phyloP scores from a whole-genome alignment of 306 rosid genomes.

The Prunus armeniaca region DNA sequence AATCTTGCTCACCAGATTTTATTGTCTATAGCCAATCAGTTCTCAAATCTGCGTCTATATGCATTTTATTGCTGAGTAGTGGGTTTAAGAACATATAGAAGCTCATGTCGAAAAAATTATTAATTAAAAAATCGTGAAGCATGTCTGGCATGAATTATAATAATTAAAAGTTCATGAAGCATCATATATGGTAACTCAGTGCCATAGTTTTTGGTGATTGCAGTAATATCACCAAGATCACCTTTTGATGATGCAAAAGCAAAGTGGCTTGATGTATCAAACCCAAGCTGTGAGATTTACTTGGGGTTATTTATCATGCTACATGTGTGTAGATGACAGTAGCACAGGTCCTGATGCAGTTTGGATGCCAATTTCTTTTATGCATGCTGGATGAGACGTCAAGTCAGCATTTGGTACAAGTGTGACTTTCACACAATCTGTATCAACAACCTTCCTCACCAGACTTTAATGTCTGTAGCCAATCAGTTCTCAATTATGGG shows the following conservation, averaged over 20 bases:
- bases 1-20: background rate
- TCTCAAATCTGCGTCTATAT: background rate
- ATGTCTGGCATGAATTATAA: background rate
- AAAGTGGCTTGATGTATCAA: conserved; percentile 66
- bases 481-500: conserved; percentile 2
- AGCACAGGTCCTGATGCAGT: conserved; percentile 1
- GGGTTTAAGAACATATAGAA: background rate
- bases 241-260: conserved; percentile 55
- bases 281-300: conserved; percentile 55
- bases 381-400: background rate
- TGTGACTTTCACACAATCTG: background rate
- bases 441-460: background rate
- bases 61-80: background rate
- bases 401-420: background rate
- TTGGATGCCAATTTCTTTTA: background rate
- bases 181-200: conserved; percentile 40
- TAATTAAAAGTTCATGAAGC: conserved; percentile 22
- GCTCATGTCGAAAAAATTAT: background rate
- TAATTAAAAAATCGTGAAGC: background rate
- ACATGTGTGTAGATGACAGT: background rate
- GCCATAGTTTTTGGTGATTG: conserved; percentile 56
- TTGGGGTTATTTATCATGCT: conserved; percentile 69
- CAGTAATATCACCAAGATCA: conserved; percentile 47
- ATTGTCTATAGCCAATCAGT: background rate
- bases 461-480: background rate